A percentile compares a stretch with the other conserved stretches of the same genome.
Evolutionary conservation across 768 basidiomycete species (phyloP).

Genomic region (Amanita thiersii): DNA sequence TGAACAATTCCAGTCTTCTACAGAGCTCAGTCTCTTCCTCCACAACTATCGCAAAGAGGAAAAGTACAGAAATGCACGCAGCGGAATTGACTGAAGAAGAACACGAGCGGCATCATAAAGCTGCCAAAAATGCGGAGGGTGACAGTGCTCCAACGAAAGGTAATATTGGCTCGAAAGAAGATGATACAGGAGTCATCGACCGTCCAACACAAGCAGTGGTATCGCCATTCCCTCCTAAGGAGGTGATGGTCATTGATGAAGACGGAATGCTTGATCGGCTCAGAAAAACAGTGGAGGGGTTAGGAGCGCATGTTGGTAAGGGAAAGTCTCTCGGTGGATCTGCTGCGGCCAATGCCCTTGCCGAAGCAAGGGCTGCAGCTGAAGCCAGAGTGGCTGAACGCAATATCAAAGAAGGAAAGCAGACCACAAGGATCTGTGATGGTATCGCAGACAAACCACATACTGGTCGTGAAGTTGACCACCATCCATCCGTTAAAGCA

Average conservation of each 20-base stretch:
- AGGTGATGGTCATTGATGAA: no score
- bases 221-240: not conserved
- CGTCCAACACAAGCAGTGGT: not conserved
- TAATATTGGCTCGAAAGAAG: conserved; percentile 19
- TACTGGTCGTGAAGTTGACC: not conserved
- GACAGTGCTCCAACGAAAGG: conserved; percentile 22
- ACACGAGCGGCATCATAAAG: conserved; percentile 39
- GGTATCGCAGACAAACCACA: not conserved
- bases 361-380: conserved; percentile 59
- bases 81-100: conserved; percentile 20
- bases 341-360: conserved; percentile 49
- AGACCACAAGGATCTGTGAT: conserved; percentile 12
- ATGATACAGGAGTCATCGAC: conserved; percentile 12
- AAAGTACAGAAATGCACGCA: conserved; percentile 45
- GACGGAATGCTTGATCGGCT: conserved; percentile 56
- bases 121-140: conserved; percentile 33
- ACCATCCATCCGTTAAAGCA: no score
- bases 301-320: conserved; percentile 47
- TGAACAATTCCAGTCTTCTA: not conserved
- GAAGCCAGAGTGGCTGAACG: conserved; percentile 65
- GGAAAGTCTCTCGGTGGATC: conserved; percentile 56
- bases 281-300: conserved; percentile 64
- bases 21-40: not conserved
- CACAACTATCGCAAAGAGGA: conserved; percentile 43
- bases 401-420: conserved; percentile 39